phyloP scores from a whole-genome alignment of 805 yeast genomes.

The Metschnikowia amazonensis region DNA sequence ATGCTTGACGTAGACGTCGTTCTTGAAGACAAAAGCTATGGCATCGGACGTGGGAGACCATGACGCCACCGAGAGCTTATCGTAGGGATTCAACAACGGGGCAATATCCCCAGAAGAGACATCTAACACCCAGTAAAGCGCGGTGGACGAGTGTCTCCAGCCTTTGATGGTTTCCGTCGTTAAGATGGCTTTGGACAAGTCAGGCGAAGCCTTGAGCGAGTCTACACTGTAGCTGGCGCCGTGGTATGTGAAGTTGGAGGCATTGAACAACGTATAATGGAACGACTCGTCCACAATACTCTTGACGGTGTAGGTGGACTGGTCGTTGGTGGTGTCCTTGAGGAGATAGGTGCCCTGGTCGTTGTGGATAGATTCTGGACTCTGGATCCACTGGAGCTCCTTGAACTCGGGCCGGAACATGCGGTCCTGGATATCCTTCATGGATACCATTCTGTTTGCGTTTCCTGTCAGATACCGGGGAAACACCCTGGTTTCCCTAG shows the following conservation, averaged over 20 bases:
- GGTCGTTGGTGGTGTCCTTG: constrained; percentile 32
- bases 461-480: constrained; percentile 11
- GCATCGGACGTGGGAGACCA: constrained; percentile 74
- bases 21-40: constrained; percentile 63
- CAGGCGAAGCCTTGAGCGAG: constrained; percentile 60
- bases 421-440: constrained; percentile 45
- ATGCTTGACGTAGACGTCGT: constrained; percentile 62
- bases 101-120: constrained; percentile 13
- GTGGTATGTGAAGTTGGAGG: constrained; percentile 41
- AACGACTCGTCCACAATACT: constrained; percentile 46
- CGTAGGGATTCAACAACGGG: constrained; percentile 12
- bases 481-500: constrained; percentile 4
- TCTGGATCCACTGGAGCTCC: constrained; percentile 67
- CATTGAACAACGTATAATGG: constrained; percentile 46
- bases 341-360: constrained; percentile 67
- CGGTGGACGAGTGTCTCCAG: constrained; percentile 20
- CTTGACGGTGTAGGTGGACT: constrained; percentile 51
- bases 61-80: constrained; percentile 36
- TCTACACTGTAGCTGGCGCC: constrained; percentile 46
- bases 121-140: constrained; percentile 19
- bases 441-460: constrained; percentile 25
- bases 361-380: constrained; percentile 43
- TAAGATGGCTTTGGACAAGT: constrained; percentile 54
- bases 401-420: constrained; percentile 51
- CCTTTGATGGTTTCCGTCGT: constrained; percentile 59